phyloP scores from a whole-genome alignment of 331 rosid genomes.

The Ulmus americana region DNA sequence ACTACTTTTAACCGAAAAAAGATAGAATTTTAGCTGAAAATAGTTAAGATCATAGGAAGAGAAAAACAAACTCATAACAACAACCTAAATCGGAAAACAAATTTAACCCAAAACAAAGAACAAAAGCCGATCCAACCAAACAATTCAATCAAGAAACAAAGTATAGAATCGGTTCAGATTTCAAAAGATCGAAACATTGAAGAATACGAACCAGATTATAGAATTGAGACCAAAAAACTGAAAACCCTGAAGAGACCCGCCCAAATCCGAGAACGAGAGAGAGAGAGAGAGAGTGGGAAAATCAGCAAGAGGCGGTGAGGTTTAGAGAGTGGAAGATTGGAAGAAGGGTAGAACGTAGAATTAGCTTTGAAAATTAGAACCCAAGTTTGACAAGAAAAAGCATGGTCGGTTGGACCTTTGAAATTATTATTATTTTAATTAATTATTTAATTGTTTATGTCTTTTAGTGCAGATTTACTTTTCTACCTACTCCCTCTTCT shows the following conservation, averaged over 20 bases:
- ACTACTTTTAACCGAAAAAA: no score
- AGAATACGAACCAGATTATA: conserved; percentile 7
- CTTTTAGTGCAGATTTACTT: background rate
- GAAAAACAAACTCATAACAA: background rate
- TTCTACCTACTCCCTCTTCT: no score
- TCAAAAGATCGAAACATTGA: background rate
- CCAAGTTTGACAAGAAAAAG: conserved; percentile 9
- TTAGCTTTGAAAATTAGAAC: conserved; percentile 2
- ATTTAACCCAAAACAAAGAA: background rate
- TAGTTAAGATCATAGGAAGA: background rate
- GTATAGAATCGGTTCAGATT: background rate
- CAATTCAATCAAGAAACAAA: background rate
- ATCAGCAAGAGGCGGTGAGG: no score
- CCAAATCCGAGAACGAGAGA: background rate
- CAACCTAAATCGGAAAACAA: background rate
- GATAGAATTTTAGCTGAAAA: no score
- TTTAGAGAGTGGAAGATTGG: background rate
- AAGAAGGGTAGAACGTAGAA: background rate
- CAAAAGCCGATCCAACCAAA: background rate
- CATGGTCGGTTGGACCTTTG: background rate
- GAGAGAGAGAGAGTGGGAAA: background rate
- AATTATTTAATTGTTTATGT: background rate
- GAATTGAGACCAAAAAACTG: background rate
- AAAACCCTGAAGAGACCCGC: background rate
- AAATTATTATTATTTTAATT: background rate